A percentile compares a stretch with the other conserved stretches of the same genome.
Evolutionary conservation across 2,329 filamentous ascomycete genomes (phyloP).

Genomic region (Sporothrix luriei): DNA sequence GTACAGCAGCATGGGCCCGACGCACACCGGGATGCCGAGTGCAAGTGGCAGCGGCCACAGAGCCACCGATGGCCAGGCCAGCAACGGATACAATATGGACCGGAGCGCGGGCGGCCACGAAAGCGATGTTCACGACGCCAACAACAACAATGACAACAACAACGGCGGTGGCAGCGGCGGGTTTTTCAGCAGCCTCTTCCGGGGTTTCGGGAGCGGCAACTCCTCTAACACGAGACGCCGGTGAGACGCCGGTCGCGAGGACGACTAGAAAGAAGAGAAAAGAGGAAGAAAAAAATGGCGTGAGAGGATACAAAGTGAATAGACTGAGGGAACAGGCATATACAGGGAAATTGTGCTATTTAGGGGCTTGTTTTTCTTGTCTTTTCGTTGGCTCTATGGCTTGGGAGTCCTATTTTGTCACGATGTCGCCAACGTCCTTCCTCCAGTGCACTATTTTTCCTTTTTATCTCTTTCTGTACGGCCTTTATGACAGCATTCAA

Average conservation of each 20-base stretch:
- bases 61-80: neutral
- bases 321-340: neutral
- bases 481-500: constrained; percentile 23
- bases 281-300: neutral
- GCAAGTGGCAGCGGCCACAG: neutral
- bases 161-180: constrained; percentile 2
- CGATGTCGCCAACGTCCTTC: neutral
- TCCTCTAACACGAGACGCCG: constrained; percentile 27
- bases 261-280: neutral
- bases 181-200: constrained; percentile 7
- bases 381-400: neutral
- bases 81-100: neutral
- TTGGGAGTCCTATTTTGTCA: neutral
- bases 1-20: constrained; percentile 19
- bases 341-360: neutral
- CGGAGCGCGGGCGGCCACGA: neutral
- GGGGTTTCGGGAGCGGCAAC: neutral
- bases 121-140: neutral
- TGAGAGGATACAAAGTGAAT: neutral
- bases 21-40: constrained; percentile 8
- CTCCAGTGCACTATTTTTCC: neutral
- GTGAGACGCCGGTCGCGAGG: neutral
- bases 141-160: constrained; percentile 21
- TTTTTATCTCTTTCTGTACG: neutral
- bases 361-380: neutral